phyloP scores from a whole-genome alignment of 2,329 filamentous ascomycete species.

The Lasiodiplodia citricola region DNA sequence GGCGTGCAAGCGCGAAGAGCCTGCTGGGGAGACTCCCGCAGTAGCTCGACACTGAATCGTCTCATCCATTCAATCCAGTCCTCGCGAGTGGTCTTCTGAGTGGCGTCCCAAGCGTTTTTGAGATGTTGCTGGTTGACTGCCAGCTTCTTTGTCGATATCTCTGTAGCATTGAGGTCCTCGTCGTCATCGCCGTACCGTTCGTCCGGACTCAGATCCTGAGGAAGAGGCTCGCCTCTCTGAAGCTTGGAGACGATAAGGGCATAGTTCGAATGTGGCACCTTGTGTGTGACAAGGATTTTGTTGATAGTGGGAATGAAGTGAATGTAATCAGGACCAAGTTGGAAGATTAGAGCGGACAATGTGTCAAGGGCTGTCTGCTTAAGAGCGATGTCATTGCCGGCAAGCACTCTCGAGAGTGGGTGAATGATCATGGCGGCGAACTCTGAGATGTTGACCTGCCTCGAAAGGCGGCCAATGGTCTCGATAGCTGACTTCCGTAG shows the following conservation, averaged over 20 bases:
- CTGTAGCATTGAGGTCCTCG: slow-evolving; percentile 81
- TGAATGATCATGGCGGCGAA: slow-evolving; percentile 97
- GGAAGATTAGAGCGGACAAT: slow-evolving; percentile 91
- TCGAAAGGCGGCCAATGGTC: slow-evolving; percentile 89
- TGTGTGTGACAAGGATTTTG: slow-evolving; percentile 77
- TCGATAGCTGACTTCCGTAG: slow-evolving; percentile 91
- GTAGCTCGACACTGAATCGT: slow-evolving; percentile 90
- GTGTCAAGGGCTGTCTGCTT: slow-evolving; percentile 89
- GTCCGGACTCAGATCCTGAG: slow-evolving; percentile 89
- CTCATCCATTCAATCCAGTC: slow-evolving; percentile 99
- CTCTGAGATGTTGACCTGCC: slow-evolving; percentile 96
- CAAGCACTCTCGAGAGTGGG: slow-evolving; percentile 82
- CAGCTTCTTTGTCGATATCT: slow-evolving; percentile 89
- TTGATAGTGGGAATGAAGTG: slow-evolving; percentile 94
- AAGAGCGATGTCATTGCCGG: slow-evolving; percentile 72
- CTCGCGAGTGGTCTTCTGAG: slow-evolving; percentile 94
- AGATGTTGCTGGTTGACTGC: slow-evolving; percentile 98
- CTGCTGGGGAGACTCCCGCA: slow-evolving; percentile 95
- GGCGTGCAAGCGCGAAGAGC: slow-evolving; percentile 91
- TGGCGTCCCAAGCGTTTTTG: slow-evolving; percentile 96
- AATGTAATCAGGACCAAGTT: slow-evolving; percentile 91
- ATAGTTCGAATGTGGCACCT: slow-evolving; percentile 89
- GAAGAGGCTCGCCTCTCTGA: slow-evolving; percentile 92
- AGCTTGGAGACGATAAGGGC: slow-evolving; percentile 90
- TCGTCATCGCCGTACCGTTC: slow-evolving; percentile 77